Base-by-base conservation (phyloP, 345 rosid genomes). In the Heritiera fomes region DNA sequence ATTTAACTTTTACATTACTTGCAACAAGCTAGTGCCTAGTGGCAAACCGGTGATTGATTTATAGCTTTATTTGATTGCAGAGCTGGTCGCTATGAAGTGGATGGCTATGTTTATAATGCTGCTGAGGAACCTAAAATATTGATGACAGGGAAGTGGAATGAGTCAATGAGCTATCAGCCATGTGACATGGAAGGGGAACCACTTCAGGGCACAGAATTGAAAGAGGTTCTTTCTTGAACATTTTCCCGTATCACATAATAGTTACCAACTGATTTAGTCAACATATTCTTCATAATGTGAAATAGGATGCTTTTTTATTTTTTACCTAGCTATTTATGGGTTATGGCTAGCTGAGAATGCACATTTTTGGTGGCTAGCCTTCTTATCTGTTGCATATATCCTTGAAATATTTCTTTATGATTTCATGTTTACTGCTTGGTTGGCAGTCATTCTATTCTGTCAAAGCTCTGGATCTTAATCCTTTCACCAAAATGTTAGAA, bases 101-200 rank as follows among this genome's bases (percentile, higher is more conserved):
- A 92, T 81, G 97, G 95, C 52, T 92, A 92, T 67, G 93, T 91
- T 30, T 92, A 91, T 79, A 88, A 87, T 76, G 92, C 95, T 17
- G 87, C 83, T 5, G 95, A 92, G 83, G 97, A 91, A 77, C 95
- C 97, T 23, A 91, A 89, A 73, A 76, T 92, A 82, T 83, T 92
- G 89, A 88, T 92, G 90, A 92, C 93, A 5, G 97, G 97, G 77
- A 91, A 92, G 84, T 91, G 95, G 95, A 91, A 91, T 60, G 90
- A 90, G 83, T 88, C 88, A n/a, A 78, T 93, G 85, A 90, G 93
- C 84, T 93, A 90, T 71, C 95, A 93, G 72, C 95, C 92, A 10
- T 93, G 97, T 85, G 97, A 91, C 80, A 14, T 82, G 71, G 97
- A 93, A 67, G 97, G 94, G 50, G 97, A 92, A 81, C 91, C 97